phyloP scores from a whole-genome alignment of 805 yeast species.

The Kazachstania martiniae region DNA sequence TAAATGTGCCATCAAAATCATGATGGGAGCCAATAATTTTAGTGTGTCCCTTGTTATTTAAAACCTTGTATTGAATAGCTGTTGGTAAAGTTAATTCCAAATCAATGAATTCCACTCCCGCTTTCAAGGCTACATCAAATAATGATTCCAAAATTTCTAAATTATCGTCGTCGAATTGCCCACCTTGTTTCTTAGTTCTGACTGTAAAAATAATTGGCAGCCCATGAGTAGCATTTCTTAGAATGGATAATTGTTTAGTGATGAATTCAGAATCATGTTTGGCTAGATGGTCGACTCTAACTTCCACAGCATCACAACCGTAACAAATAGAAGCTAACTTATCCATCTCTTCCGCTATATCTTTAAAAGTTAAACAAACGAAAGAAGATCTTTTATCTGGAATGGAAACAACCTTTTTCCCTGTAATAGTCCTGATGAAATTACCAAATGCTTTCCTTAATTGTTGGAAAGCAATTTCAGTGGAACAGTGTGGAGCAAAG shows the following conservation, averaged over 20 bases:
- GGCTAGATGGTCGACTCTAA: constrained; percentile 64
- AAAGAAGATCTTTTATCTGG: constrained; percentile 45
- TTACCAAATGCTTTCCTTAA: constrained; percentile 49
- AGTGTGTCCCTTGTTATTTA: constrained; percentile 46
- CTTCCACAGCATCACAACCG: constrained; percentile 76
- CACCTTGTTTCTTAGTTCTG: constrained; percentile 74
- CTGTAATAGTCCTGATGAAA: constrained; percentile 54
- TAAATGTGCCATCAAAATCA: constrained; percentile 50
- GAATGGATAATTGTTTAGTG: constrained; percentile 57
- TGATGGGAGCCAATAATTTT: constrained; percentile 77
- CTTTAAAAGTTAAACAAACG: constrained; percentile 62
- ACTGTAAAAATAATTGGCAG: constrained; percentile 77
- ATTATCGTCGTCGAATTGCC: constrained; percentile 57
- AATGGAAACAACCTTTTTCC: constrained; percentile 29
- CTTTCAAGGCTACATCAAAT: constrained; percentile 51
- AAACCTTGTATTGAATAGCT: constrained; percentile 39
- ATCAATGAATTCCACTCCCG: constrained; percentile 76
- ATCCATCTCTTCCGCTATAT: constrained; percentile 37
- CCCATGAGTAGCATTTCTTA: constrained; percentile 49
- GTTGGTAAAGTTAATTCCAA: constrained; percentile 63
- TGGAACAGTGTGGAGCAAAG: constrained; percentile 62
- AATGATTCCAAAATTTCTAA: constrained; percentile 38
- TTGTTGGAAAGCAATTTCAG: constrained; percentile 40
- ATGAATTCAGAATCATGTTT: constrained; percentile 44
- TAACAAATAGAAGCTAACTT: constrained; percentile 42